Percentiles rank a stretch among this genome's conserved stretches.
phyloP scores from a whole-genome alignment of 129 eudicot species.

The Pseudognaphalium luteoalbum region DNA sequence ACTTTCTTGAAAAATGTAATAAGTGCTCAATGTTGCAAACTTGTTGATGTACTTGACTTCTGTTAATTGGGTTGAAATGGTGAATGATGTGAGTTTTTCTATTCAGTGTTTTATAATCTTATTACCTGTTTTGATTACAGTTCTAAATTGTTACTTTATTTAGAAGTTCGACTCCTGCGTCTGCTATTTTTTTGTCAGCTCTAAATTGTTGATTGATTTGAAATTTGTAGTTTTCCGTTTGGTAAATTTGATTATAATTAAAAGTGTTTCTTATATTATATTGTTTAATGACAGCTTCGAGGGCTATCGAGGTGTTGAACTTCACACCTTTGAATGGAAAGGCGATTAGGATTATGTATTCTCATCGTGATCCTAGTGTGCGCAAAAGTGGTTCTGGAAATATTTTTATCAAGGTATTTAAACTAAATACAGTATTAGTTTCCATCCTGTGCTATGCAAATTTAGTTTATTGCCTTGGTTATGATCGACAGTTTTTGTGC shows the following conservation, averaged over 20 bases:
- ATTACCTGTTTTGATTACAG: not conserved
- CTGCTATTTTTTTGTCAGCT: not conserved
- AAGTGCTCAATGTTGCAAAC: not conserved
- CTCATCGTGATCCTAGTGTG: slow-evolving; percentile 77
- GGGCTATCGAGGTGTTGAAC: slow-evolving; percentile 78
- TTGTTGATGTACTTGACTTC: not conserved
- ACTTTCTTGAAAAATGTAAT: not conserved
- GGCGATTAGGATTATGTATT: slow-evolving; percentile 84
- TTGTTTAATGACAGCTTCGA: slow-evolving; percentile 59
- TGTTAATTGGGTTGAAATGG: not conserved
- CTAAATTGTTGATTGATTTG: too few relatives aligned
- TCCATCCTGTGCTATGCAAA: not conserved
- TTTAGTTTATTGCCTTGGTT: not conserved
- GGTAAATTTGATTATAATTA: not conserved
- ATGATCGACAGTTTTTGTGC: not conserved
- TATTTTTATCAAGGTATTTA: slow-evolving; percentile 76
- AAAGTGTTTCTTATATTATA: not conserved
- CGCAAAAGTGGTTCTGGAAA: slow-evolving; percentile 86
- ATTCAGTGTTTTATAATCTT: not conserved
- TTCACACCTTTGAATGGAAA: slow-evolving; percentile 83
- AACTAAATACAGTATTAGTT: not conserved
- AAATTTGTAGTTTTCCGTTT: not conserved
- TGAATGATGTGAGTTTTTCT: not conserved
- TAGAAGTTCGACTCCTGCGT: too few relatives aligned
- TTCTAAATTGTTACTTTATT: too few relatives aligned